Conservation (phyloP, 768 basidiomycete species). For the Naganishia friedmannii region DNA sequence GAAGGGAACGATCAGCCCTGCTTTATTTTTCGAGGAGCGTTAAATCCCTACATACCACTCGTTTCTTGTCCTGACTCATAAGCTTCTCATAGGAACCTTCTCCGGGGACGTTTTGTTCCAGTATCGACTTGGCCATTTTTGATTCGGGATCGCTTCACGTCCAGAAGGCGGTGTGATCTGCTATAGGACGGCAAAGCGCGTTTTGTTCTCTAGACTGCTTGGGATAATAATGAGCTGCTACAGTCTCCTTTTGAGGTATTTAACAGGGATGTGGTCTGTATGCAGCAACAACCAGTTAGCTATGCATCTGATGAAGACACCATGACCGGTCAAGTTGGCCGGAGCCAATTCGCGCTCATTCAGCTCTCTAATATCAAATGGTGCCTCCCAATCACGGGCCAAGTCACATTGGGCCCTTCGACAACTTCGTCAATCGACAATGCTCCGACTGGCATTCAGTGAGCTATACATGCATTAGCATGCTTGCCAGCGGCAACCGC, state of each 20-base stretch:
- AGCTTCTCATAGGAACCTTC: slow-evolving; percentile 59
- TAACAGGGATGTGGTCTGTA: no score
- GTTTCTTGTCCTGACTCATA: slow-evolving; percentile 76
- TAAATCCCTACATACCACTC: slow-evolving; percentile 70
- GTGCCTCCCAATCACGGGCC: background rate
- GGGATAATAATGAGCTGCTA: no score
- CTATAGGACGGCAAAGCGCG: background rate
- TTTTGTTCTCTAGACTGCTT: background rate
- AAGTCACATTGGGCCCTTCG: background rate
- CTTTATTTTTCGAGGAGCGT: background rate
- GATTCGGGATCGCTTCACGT: background rate
- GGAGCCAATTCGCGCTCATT: background rate
- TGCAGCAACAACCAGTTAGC: background rate
- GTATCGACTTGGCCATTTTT: slow-evolving; percentile 14
- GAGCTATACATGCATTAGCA: no score
- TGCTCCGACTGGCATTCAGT: no score
- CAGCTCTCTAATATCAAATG: slow-evolving; percentile 2
- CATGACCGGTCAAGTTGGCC: background rate
- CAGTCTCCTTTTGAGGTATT: no score
- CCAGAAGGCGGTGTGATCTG: background rate
- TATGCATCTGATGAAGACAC: background rate
- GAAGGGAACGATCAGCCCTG: background rate
- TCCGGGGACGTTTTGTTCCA: slow-evolving; percentile 18
- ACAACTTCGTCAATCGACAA: no score
- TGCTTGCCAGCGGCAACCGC: no score